These are phyloP conservation scores for Pistacia atlantica DNA, from an alignment of 345 rosid genomes.

Conservation along the genomic window DNA sequence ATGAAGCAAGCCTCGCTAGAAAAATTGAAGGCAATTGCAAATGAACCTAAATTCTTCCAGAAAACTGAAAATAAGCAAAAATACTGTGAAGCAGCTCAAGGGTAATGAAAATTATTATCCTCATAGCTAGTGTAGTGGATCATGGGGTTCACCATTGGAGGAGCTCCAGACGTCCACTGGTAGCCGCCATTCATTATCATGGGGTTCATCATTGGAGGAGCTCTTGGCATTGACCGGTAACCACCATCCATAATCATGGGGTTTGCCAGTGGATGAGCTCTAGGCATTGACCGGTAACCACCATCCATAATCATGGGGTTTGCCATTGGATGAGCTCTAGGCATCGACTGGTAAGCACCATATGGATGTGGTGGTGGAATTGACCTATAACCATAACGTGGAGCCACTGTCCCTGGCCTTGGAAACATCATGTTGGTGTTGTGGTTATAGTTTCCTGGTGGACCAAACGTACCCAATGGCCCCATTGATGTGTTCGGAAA, in stretches of 20 bases:
- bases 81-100: not conserved
- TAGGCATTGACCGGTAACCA: not conserved
- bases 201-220: no score
- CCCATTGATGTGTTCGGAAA: not conserved
- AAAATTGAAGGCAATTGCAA: not conserved
- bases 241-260: slow-evolving; percentile 3
- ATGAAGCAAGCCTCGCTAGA: no score
- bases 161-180: slow-evolving; percentile 8
- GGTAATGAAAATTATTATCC: not conserved
- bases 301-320: no score
- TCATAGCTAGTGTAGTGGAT: slow-evolving; percentile 7
- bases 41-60: not conserved
- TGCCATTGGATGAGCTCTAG: not conserved
- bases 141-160: slow-evolving; percentile 15
- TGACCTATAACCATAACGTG: no score
- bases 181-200: not conserved
- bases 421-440: not conserved
- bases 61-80: not conserved
- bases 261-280: not conserved
- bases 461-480: not conserved
- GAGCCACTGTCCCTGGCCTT: not conserved
- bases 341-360: not conserved
- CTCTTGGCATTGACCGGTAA: no score
- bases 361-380: not conserved
- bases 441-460: not conserved